Evolutionary conservation across 2,329 filamentous ascomycete genomes (phyloP).

Genomic region (Akanthomyces uredinophilus): DNA sequence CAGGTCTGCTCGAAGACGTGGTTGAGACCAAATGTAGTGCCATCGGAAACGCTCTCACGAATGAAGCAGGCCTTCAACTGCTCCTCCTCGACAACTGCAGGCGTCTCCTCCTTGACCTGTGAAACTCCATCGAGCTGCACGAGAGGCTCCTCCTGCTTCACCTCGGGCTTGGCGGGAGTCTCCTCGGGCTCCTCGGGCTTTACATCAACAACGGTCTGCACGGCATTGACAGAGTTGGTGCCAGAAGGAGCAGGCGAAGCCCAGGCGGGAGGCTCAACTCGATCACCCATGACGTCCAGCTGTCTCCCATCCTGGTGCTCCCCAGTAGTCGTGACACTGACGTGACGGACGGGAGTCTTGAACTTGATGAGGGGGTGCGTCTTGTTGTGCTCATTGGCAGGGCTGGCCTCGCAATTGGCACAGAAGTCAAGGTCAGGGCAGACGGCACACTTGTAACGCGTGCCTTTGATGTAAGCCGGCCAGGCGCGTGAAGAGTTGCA

Average conservation of each 20-base stretch:
- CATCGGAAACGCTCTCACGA: constrained; percentile 73
- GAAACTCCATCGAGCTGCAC: not conserved
- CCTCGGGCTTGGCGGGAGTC: constrained; percentile 18
- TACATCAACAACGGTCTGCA: constrained; percentile 70
- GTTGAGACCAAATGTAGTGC: constrained; percentile 64
- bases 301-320: constrained; percentile 65
- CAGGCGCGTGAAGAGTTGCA: constrained; percentile 54
- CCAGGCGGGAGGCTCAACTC: constrained; percentile 26
- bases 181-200: constrained; percentile 52
- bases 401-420: constrained; percentile 84
- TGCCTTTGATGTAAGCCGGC: constrained; percentile 72
- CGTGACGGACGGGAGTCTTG: constrained; percentile 83
- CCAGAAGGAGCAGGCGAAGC: constrained; percentile 41
- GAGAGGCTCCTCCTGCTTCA: constrained; percentile 18
- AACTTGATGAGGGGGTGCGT: constrained; percentile 98
- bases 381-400: constrained; percentile 79
- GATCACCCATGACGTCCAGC: constrained; percentile 69
- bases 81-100: constrained; percentile 22
- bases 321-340: constrained; percentile 78
- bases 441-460: constrained; percentile 94
- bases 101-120: constrained; percentile 23
- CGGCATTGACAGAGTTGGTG: constrained; percentile 39
- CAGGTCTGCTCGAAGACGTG: constrained; percentile 83
- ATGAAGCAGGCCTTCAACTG: constrained; percentile 60
- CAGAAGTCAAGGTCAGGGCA: constrained; percentile 96